phyloP scores from a whole-genome alignment of 208 protist genomes.

The Trypanosoma rangeli region DNA sequence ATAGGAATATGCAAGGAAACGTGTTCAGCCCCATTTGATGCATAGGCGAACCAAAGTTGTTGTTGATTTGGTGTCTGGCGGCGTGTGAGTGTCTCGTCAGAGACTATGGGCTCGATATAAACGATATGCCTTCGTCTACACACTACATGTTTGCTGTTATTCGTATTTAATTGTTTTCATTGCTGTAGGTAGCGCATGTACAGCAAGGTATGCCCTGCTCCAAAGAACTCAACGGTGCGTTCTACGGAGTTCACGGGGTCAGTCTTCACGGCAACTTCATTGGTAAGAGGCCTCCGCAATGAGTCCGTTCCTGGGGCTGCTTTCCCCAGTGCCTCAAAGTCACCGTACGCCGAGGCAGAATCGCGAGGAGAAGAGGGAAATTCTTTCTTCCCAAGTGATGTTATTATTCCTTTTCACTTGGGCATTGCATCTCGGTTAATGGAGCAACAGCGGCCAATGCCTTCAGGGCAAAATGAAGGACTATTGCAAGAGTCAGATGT shows the following conservation, averaged over 20 bases:
- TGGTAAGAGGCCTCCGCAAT: no score
- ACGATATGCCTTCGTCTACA: not conserved
- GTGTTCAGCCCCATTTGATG: no score
- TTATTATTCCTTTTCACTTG: conserved; percentile 22
- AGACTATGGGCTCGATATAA: no score
- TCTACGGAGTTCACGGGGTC: no score
- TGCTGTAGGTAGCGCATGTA: not conserved
- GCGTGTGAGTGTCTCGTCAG: no score
- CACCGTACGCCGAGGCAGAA: not conserved
- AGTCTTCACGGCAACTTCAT: no score
- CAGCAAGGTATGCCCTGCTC: conserved; percentile 3
- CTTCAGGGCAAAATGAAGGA: not conserved
- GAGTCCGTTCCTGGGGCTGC: no score
- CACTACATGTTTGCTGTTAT: not conserved
- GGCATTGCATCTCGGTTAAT: conserved; percentile 7
- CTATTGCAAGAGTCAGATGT: conserved; percentile 11
- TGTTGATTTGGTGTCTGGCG: no score
- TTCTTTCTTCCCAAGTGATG: conserved; percentile 7
- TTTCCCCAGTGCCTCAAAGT: not conserved
- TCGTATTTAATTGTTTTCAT: not conserved
- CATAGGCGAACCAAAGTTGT: no score
- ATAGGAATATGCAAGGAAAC: no score
- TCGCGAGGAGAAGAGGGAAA: not conserved
- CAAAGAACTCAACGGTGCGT: not conserved
- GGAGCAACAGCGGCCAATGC: not conserved